Evolutionary conservation across 345 rosid species (phyloP).

Genomic region (Arabis hirsuta): DNA sequence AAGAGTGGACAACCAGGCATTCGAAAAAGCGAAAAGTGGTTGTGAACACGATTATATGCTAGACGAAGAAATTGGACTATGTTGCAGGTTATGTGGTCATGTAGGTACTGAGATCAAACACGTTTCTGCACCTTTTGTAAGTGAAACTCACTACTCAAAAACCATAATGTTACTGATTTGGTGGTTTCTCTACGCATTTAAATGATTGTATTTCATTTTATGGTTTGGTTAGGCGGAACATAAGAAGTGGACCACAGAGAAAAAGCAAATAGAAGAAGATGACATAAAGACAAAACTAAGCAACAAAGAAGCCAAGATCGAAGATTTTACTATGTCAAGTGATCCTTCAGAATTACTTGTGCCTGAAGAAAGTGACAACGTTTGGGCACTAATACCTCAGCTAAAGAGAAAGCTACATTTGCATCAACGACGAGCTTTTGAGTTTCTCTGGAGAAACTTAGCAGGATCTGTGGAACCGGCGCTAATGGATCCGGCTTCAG

Average conservation of each 20-base stretch:
- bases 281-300: conserved; percentile 44
- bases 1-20: conserved; percentile 48
- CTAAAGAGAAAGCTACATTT: conserved; percentile 64
- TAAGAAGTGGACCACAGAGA: conserved; percentile 52
- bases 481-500: conserved; percentile 56
- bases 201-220: conserved; percentile 25
- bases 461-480: conserved; percentile 78
- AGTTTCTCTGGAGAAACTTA: conserved; percentile 82
- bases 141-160: conserved; percentile 44
- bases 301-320: conserved; percentile 45
- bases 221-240: conserved; percentile 49
- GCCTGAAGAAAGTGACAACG: conserved; percentile 63
- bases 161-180: neutral
- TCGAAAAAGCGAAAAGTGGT: conserved; percentile 44
- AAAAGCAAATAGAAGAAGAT: conserved; percentile 42
- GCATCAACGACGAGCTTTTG: conserved; percentile 89
- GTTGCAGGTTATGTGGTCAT: conserved; percentile 70
- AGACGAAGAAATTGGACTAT: conserved; percentile 82
- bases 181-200: neutral
- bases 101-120: conserved; percentile 78
- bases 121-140: conserved; percentile 83
- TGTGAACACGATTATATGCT: conserved; percentile 70
- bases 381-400: conserved; percentile 85
- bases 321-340: conserved; percentile 39
- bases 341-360: conserved; percentile 40